Base-by-base conservation (phyloP, 2,329 filamentous ascomycete species). In the Bipolaris gigantea region DNA sequence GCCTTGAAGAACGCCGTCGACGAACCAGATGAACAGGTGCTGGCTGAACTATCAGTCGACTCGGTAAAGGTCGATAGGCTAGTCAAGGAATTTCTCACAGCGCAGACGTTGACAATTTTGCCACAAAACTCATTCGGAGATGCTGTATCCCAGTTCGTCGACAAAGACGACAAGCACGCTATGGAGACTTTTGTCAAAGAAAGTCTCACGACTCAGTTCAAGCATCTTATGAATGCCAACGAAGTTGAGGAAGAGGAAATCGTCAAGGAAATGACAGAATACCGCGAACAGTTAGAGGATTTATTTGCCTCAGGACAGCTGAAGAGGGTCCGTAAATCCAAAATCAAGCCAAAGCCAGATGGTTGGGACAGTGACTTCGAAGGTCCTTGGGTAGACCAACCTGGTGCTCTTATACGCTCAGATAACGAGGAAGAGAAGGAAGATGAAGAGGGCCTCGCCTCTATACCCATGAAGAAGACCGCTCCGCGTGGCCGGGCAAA, bases 121-220 rank as follows among this genome's bases (percentile, higher is more conserved):
- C 94, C 94, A 0, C 90, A 96, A 66, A 94, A 92, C 27, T 89
- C 89, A 0, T 97, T 99, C 67, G 89, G 92, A 15, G 92, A 97
- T 67, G 94, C 94, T 0, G 91, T 99, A 5, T 88, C 87, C 42
- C 89, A 96, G 57, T 99, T 94, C 65, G 91, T 99, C 23, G 87
- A 92, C 71, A 97, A 97, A 63, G 91, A 96, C 62, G 94, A 99
- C 77, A 96, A 92, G 70, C 87, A 94, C 65, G 91, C 91, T 2
- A 91, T 97, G 86, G 73, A 78, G 57, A 73, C 70, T 11, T 81
- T 81, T 53, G 75, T 81, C 7, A 70, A 74, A 4, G 73, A 78
- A 4, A 77, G 73, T 58, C 65, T 81, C 25, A 66, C 69, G 13
- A 71, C 67, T 15, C 78, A 80, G 53, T 67, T 79, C 38, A 75